Percentiles rank a stretch among this genome's conserved stretches.
phyloP scores from a whole-genome alignment of 2,329 filamentous ascomycete species.

The Pseudogymnoascus sp. region DNA sequence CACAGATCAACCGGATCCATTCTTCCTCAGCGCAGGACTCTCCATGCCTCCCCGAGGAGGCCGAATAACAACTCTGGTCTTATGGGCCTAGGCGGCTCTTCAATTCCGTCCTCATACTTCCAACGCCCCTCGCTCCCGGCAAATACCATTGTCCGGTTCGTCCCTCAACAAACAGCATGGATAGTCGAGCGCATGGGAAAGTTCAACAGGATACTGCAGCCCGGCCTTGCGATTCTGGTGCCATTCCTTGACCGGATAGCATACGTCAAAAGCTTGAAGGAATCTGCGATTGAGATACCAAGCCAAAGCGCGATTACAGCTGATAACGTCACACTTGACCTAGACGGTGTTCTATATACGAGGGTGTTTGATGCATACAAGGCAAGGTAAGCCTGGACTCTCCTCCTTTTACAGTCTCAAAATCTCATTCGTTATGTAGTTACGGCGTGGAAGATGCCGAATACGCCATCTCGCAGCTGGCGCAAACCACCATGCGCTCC shows the following conservation, averaged over 20 bases:
- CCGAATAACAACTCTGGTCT: slow-evolving; percentile 23
- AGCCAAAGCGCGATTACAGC: slow-evolving; percentile 97
- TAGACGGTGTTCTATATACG: slow-evolving; percentile 93
- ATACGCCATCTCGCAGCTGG: slow-evolving; percentile 95
- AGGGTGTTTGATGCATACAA: slow-evolving; percentile 97
- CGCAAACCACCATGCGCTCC: slow-evolving; percentile 97
- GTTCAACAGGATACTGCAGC: slow-evolving; percentile 87
- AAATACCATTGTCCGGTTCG: slow-evolving; percentile 92
- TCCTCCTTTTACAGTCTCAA: not conserved
- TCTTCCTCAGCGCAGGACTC: slow-evolving; percentile 20
- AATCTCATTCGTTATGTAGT: slow-evolving; percentile 37
- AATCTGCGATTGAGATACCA: slow-evolving; percentile 91
- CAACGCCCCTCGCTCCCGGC: slow-evolving; percentile 67
- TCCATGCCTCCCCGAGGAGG: slow-evolving; percentile 20
- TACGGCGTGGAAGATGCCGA: slow-evolving; percentile 98
- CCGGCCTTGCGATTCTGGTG: slow-evolving; percentile 79
- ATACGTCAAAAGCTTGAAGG: slow-evolving; percentile 96
- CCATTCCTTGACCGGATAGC: slow-evolving; percentile 93
- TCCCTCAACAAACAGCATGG: slow-evolving; percentile 99
- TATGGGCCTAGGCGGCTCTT: slow-evolving; percentile 28
- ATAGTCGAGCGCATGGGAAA: slow-evolving; percentile 99
- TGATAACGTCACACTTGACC: slow-evolving; percentile 93
- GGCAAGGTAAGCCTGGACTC: slow-evolving; percentile 60
- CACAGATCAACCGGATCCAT: slow-evolving; percentile 4
- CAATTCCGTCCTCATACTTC: slow-evolving; percentile 67